phyloP scores from a whole-genome alignment of 345 rosid genomes.

The Gossypium anomalum region DNA sequence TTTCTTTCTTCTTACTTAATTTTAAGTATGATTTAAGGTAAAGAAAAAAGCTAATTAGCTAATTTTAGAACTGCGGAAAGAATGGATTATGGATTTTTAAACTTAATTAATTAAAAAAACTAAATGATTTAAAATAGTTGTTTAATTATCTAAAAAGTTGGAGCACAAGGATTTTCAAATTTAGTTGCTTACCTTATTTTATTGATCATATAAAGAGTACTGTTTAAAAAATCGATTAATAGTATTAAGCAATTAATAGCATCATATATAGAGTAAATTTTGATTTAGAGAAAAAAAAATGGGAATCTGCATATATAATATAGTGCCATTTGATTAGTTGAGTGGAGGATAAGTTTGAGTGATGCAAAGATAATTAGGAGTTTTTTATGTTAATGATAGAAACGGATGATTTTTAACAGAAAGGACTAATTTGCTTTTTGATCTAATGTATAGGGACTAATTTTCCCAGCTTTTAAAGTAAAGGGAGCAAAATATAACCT shows the following conservation, averaged over 20 bases:
- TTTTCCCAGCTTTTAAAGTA: no score
- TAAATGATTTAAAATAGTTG: neutral
- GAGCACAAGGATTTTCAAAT: neutral
- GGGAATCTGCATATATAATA: neutral
- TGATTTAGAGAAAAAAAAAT: neutral
- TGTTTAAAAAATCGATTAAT: no score
- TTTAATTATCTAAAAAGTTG: neutral
- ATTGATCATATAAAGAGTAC: neutral
- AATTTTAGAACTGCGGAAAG: neutral
- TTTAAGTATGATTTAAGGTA: neutral
- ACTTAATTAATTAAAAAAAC: neutral
- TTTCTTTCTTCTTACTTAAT: neutral
- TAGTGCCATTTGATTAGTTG: neutral
- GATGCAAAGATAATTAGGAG: neutral
- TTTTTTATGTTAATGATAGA: neutral
- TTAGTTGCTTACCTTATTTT: neutral
- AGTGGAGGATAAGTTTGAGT: neutral
- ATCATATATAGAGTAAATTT: neutral
- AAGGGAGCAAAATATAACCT: no score
- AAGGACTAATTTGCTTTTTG: no score
- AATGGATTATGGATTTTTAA: neutral
- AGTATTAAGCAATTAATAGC: no score
- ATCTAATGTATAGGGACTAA: no score
- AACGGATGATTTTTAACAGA: no score
- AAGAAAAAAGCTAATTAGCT: neutral